A percentile compares a stretch with the other conserved stretches of the same genome.
These are phyloP conservation scores for Eimeria sp. DNA, from an alignment of 169 alveolate species.

Conservation along the genomic window DNA sequence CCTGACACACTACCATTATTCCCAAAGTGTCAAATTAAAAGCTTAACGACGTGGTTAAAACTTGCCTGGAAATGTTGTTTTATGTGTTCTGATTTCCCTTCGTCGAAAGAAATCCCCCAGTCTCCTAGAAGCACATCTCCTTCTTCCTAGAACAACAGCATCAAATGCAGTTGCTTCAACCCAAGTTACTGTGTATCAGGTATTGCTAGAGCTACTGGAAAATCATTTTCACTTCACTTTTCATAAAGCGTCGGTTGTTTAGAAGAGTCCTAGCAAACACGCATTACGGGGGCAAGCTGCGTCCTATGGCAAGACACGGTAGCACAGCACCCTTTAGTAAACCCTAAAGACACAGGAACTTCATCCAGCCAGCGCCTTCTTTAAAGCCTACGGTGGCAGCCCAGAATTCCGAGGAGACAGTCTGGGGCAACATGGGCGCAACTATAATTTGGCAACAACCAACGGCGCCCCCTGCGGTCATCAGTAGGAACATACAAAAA, in stretches of 20 bases:
- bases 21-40: neutral
- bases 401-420: constrained; percentile 59
- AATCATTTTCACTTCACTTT: neutral
- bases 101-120: constrained; percentile 60
- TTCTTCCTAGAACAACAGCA: constrained; percentile 53
- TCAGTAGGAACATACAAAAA: neutral
- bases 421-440: constrained; percentile 11
- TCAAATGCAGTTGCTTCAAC: neutral
- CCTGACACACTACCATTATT: neutral
- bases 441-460: constrained; percentile 41
- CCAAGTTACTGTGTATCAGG: neutral
- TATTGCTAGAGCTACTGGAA: neutral
- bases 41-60: neutral
- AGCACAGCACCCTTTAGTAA: neutral
- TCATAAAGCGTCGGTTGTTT: neutral
- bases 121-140: constrained; percentile 77
- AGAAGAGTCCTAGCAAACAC: neutral
- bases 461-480: constrained; percentile 30
- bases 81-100: constrained; percentile 45
- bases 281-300: neutral
- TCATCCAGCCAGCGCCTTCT: neutral
- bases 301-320: neutral
- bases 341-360: neutral
- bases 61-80: constrained; percentile 33
- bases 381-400: constrained; percentile 52